Evolutionary conservation across 2,329 filamentous ascomycete genomes (phyloP).

Genomic region (Phaeosphaeriaceae sp.): DNA sequence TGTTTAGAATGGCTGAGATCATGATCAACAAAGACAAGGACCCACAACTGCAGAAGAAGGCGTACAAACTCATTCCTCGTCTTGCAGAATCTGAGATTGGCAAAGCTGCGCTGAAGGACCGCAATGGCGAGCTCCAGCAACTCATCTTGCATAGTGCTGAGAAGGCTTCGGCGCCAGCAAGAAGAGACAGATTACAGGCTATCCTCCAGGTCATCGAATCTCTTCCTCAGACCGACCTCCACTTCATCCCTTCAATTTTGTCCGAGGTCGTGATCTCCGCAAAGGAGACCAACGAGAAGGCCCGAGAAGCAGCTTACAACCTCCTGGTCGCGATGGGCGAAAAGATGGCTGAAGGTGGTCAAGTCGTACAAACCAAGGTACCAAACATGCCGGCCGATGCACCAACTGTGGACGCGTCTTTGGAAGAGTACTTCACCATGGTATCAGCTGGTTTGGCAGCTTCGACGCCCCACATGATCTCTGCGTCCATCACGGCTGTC

Average conservation of each 20-base stretch:
- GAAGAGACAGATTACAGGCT: constrained; percentile 84
- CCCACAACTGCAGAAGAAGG: constrained; percentile 96
- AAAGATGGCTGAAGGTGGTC: constrained; percentile 76
- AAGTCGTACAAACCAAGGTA: constrained; percentile 85
- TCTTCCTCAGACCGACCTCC: constrained; percentile 77
- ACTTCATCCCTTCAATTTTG: constrained; percentile 91
- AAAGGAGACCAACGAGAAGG: constrained; percentile 97
- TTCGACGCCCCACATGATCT: constrained; percentile 95
- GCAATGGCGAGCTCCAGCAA: constrained; percentile 80
- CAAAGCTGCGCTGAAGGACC: constrained; percentile 74
- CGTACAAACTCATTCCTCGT: constrained; percentile 95
- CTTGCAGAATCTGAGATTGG: constrained; percentile 83
- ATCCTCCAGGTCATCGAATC: constrained; percentile 81
- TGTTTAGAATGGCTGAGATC: constrained; percentile 86
- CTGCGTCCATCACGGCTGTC: constrained; percentile 92
- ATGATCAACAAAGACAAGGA: constrained; percentile 84
- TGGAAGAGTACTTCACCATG: constrained; percentile 99
- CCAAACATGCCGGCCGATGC: constrained; percentile 85
- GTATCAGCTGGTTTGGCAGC: constrained; percentile 93
- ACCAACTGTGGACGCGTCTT: constrained; percentile 75
- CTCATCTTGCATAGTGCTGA: constrained; percentile 80
- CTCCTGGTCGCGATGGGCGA: constrained; percentile 87
- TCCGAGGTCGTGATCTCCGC: constrained; percentile 95
- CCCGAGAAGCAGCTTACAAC: constrained; percentile 87
- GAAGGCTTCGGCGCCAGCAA: constrained; percentile 84